phyloP scores from a whole-genome alignment of 2,329 filamentous ascomycete genomes.

The Fusarium abutilonis region DNA sequence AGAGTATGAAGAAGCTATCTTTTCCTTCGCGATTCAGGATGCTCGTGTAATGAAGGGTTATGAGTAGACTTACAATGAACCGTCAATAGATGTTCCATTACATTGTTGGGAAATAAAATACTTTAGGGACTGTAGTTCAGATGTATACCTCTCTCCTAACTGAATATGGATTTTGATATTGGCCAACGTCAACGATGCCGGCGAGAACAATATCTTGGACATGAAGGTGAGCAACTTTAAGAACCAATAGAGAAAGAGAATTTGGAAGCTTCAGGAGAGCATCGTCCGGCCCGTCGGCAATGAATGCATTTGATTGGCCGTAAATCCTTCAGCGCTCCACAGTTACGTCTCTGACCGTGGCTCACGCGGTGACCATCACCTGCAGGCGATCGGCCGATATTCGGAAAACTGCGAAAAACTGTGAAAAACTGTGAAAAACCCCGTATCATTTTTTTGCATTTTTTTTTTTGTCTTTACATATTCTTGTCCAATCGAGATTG shows the following conservation, averaged over 20 bases:
- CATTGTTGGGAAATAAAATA: too few relatives aligned
- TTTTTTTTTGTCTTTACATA: not conserved
- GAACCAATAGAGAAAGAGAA: not conserved
- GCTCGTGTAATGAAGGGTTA: too few relatives aligned
- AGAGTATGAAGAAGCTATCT: not conserved
- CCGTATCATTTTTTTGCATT: not conserved
- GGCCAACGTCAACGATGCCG: conserved; percentile 57
- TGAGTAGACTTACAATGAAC: too few relatives aligned
- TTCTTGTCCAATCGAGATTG: not conserved
- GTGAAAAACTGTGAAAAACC: not conserved
- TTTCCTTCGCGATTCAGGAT: too few relatives aligned
- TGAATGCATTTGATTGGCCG: not conserved
- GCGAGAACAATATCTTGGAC: conserved; percentile 24
- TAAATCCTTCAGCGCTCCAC: rapidly evolving
- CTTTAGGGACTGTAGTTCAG: too few relatives aligned
- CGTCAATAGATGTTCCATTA: too few relatives aligned
- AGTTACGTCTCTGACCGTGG: conserved; percentile 20
- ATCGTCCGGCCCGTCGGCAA: conserved; percentile 1
- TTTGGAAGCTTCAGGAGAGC: conserved; percentile 4
- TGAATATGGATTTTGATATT: conserved; percentile 55
- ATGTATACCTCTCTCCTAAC: not conserved
- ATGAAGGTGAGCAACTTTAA: too few relatives aligned
- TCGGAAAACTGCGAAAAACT: not conserved
- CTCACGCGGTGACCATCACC: conserved; percentile 33
- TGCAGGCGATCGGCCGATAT: conserved; percentile 28